phyloP scores from a whole-genome alignment of 108 stramenopile genomes.

The Cyclostephanos invisitatus region DNA sequence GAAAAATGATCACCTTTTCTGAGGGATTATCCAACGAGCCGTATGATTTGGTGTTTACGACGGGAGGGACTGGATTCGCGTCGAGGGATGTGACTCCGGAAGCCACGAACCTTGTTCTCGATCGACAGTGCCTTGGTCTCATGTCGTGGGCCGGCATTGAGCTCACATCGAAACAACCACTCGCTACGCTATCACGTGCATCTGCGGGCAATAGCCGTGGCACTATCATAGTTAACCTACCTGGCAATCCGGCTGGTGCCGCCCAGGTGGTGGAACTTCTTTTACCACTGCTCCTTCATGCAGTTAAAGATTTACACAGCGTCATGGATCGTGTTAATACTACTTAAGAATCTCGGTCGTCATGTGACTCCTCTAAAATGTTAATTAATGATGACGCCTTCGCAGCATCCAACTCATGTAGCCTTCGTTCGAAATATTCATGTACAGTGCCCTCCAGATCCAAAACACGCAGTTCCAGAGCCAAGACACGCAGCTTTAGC shows the following conservation, averaged over 20 bases:
- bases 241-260: slow-evolving; percentile 78
- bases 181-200: slow-evolving; percentile 80
- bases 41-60: slow-evolving; percentile 81
- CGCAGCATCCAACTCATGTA: background rate
- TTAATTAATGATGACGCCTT: no score
- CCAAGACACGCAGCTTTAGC: background rate
- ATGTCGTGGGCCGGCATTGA: slow-evolving; percentile 76
- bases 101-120: slow-evolving; percentile 73
- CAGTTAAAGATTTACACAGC: slow-evolving; percentile 52
- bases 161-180: slow-evolving; percentile 61
- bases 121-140: slow-evolving; percentile 66
- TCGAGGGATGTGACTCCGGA: slow-evolving; percentile 91
- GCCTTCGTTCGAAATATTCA: background rate
- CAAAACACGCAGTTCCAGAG: background rate
- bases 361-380: no score
- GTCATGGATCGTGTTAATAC: background rate
- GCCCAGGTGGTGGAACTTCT: slow-evolving; percentile 67
- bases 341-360: no score
- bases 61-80: slow-evolving; percentile 91
- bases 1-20: slow-evolving; percentile 14
- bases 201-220: slow-evolving; percentile 68
- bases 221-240: slow-evolving; percentile 74
- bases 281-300: slow-evolving; percentile 76
- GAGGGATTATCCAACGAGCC: slow-evolving; percentile 6
- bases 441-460: background rate